Base-by-base conservation (phyloP, 306 rosid species). In the Dryas drummondii region DNA sequence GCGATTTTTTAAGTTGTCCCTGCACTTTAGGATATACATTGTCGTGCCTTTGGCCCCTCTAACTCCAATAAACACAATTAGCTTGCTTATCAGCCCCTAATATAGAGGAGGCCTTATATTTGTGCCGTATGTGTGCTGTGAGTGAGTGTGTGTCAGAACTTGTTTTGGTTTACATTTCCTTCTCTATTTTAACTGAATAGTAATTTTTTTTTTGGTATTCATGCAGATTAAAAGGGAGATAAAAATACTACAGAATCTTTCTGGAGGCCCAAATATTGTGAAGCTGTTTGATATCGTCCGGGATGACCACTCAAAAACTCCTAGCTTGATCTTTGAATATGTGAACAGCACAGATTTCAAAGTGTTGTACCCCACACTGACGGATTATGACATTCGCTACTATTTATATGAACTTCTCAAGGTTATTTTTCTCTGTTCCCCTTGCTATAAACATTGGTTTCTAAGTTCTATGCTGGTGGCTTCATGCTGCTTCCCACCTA, bases 261-360 rank as follows among this genome's bases (percentile, higher is more conserved):
- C 81, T 66, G 88, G 88, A 11, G 88, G 88, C 32, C 66, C 85
- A 46, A 84, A 84, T 60, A 26, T 84, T 66, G 83, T 84, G 74
- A 84, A 84, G 81, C 79, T 84, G 41, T 76, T 78, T n/a, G 83
- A 81, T 51, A 78, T 81, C 67, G 85, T 84, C 59, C 55, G 88
- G 55, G 88, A 84, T 71, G 83, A 81, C 70, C 83, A 78, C 56
- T 78, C 85, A 4, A 81, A 84, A 75, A 81, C 83, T 45, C 88
- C 88, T 0, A 84, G 88, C 68, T 84, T 84, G 70, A 81, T 84
- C 42, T 81, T 84, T 53, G 85, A 84, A 47, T 80, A 76, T 61
- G 85, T 84, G 67, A 81, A 84, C 83, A 84, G 85, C 56, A 75
- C 79, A 52, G 88, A 84, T 76, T 84, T 84, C 77, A 81, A 84